A percentile compares a stretch with the other conserved stretches of the same genome.
Evolutionary conservation across 2,329 filamentous ascomycete genomes (phyloP).

Genomic region (Colletotrichum echinochloae): DNA sequence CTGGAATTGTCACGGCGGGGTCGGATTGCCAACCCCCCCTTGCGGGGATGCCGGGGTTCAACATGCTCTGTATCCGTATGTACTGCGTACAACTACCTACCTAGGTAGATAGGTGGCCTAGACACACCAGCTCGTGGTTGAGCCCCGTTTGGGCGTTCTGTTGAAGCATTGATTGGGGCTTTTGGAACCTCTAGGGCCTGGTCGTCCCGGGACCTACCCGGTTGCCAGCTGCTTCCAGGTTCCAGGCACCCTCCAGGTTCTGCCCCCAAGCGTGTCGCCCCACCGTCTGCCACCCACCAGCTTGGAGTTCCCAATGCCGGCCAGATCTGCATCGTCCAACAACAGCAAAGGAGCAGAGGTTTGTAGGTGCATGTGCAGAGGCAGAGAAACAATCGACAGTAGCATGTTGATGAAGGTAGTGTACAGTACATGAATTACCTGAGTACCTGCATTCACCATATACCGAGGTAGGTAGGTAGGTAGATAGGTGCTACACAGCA

Average conservation of each 20-base stretch:
- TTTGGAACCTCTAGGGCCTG: constrained; percentile 15
- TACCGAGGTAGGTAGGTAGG: not conserved
- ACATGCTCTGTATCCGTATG: not conserved
- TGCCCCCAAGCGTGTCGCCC: not conserved
- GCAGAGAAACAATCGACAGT: not conserved
- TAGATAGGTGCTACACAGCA: no score
- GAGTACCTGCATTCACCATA: not conserved
- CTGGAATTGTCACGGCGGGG: constrained; percentile 20
- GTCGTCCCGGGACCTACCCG: constrained; percentile 24
- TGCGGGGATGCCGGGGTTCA: constrained; percentile 4
- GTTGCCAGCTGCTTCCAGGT: constrained; percentile 10
- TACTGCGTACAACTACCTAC: no score
- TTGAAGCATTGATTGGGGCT: constrained; percentile 20
- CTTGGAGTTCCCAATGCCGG: constrained; percentile 2
- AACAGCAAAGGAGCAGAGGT: not conserved
- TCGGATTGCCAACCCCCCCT: constrained; percentile 5
- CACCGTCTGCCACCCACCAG: constrained; percentile 2
- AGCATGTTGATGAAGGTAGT: not conserved
- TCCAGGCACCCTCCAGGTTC: constrained; percentile 24
- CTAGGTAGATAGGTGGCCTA: no score
- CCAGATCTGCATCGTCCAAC: not conserved
- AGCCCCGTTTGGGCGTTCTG: not conserved
- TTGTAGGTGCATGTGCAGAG: constrained; percentile 1
- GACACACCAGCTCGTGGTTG: not conserved
- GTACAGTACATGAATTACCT: not conserved